These are phyloP conservation scores for Vaccinium vitisidaea DNA, from an alignment of 148 eudicot species.

Conservation along the genomic window DNA sequence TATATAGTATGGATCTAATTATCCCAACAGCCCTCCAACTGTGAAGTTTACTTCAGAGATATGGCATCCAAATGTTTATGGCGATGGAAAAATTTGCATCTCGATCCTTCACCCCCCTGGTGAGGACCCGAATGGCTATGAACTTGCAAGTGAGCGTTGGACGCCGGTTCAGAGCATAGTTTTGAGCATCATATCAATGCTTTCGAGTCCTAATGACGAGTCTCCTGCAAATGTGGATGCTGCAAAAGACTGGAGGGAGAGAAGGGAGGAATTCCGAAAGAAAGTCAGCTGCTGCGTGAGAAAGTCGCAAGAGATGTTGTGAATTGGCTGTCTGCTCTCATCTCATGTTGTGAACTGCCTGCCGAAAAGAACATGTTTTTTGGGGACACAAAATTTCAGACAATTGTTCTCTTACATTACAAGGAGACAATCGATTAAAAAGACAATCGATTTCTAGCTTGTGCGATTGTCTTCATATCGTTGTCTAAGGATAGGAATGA, in stretches of 20 bases:
- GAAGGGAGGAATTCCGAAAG: slow-evolving; percentile 63
- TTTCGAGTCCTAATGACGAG: slow-evolving; percentile 79
- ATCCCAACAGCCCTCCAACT: slow-evolving; percentile 82
- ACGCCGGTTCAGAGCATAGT: slow-evolving; percentile 91
- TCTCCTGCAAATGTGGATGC: slow-evolving; percentile 87
- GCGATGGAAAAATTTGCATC: slow-evolving; percentile 91
- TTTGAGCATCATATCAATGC: slow-evolving; percentile 81
- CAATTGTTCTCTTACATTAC: too few relatives aligned
- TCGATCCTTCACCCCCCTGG: slow-evolving; percentile 99
- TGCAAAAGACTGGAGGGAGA: slow-evolving; percentile 79
- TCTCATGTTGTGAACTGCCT: too few relatives aligned
- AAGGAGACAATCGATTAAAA: too few relatives aligned
- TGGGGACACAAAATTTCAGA: too few relatives aligned
- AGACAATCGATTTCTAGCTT: too few relatives aligned
- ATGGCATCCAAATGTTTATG: slow-evolving; percentile 94
- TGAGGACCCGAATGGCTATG: slow-evolving; percentile 98
- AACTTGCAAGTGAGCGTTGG: slow-evolving; percentile 99
- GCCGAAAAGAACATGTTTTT: too few relatives aligned
- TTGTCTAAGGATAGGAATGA: too few relatives aligned
- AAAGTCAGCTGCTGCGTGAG: slow-evolving; percentile 76
- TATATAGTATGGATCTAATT: slow-evolving; percentile 19
- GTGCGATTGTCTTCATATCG: too few relatives aligned
- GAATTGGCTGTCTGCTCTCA: too few relatives aligned
- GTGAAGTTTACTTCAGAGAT: slow-evolving; percentile 79
- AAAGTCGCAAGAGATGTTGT: slow-evolving; percentile 64